phyloP scores from a whole-genome alignment of 768 basidiomycete genomes.

The Ramaria sp. region DNA sequence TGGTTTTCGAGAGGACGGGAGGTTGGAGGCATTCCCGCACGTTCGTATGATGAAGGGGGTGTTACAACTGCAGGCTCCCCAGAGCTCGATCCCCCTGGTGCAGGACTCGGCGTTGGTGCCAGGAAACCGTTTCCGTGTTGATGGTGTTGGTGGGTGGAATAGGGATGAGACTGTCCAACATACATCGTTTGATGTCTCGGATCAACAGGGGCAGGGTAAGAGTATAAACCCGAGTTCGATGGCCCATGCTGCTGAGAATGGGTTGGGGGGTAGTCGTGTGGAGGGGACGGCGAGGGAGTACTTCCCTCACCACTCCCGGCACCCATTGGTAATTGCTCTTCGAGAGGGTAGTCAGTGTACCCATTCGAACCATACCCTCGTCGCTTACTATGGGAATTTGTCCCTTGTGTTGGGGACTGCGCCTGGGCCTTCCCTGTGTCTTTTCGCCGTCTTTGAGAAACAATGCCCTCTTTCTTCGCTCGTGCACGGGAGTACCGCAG shows the following conservation, averaged over 20 bases:
- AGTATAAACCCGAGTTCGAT: background rate
- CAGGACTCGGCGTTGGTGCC: background rate
- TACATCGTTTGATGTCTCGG: background rate
- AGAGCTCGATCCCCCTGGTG: background rate
- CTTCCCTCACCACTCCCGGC: background rate
- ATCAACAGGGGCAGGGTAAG: background rate
- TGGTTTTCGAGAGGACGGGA: background rate
- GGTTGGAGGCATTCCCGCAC: background rate
- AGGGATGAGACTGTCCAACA: background rate
- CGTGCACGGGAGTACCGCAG: constrained; percentile 78
- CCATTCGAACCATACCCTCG: background rate
- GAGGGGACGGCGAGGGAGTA: background rate
- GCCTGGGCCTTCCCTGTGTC: background rate
- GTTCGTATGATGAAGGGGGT: background rate
- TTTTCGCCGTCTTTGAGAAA: constrained; percentile 6
- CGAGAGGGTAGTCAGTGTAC: background rate
- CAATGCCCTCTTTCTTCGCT: constrained; percentile 71
- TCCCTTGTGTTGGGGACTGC: background rate
- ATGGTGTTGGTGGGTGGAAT: background rate
- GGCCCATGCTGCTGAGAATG: background rate
- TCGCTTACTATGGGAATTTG: background rate
- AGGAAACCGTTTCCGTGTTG: background rate
- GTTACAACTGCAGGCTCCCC: background rate
- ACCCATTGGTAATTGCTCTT: background rate
- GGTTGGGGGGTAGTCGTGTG: background rate